A percentile compares a stretch with the other conserved stretches of the same genome.
These are phyloP conservation scores for Ascodesmis nigricans DNA, from an alignment of 495 filamentous ascomycete species.

Conservation along the genomic window DNA sequence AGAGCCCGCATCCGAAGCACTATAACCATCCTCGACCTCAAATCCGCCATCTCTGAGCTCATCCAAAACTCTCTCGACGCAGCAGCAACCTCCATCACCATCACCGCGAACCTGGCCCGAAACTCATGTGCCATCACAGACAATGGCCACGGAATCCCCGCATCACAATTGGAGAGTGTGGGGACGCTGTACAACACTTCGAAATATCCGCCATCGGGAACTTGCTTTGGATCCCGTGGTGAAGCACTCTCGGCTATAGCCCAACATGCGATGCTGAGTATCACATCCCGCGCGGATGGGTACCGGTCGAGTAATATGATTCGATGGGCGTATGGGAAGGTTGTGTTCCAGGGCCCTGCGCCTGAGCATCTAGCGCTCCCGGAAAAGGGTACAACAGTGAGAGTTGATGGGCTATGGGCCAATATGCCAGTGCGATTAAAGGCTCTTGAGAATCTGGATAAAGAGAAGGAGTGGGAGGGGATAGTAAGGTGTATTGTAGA, in stretches of 20 bases:
- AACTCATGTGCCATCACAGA: slow-evolving; percentile 75
- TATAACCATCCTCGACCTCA: slow-evolving; percentile 48
- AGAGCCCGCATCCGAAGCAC: slow-evolving; percentile 78
- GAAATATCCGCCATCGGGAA: slow-evolving; percentile 30
- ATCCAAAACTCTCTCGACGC: slow-evolving; percentile 76
- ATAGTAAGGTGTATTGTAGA: slow-evolving; percentile 37
- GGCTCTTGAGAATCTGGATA: slow-evolving; percentile 19
- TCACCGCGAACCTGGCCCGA: slow-evolving; percentile 51
- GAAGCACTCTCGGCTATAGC: slow-evolving; percentile 58
- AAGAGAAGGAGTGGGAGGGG: slow-evolving; percentile 48
- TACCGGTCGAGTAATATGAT: slow-evolving; percentile 46
- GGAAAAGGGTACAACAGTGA: slow-evolving; percentile 56
- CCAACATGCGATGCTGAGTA: slow-evolving; percentile 50
- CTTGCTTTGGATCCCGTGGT: slow-evolving; percentile 45
- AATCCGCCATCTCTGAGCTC: slow-evolving; percentile 51
- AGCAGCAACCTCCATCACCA: slow-evolving; percentile 41
- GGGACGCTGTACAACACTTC: slow-evolving; percentile 66
- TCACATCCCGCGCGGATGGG: slow-evolving; percentile 50
- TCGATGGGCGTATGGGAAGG: slow-evolving; percentile 13
- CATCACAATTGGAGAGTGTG: slow-evolving; percentile 42
- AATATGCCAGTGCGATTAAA: slow-evolving; percentile 95
- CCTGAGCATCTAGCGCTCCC: slow-evolving; percentile 23
- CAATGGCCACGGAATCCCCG: slow-evolving; percentile 59
- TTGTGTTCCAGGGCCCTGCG: slow-evolving; percentile 28
- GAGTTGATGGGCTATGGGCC: slow-evolving; percentile 73